phyloP scores from a whole-genome alignment of 176 grass and related monocot species.

The Musa schizocarpa region DNA sequence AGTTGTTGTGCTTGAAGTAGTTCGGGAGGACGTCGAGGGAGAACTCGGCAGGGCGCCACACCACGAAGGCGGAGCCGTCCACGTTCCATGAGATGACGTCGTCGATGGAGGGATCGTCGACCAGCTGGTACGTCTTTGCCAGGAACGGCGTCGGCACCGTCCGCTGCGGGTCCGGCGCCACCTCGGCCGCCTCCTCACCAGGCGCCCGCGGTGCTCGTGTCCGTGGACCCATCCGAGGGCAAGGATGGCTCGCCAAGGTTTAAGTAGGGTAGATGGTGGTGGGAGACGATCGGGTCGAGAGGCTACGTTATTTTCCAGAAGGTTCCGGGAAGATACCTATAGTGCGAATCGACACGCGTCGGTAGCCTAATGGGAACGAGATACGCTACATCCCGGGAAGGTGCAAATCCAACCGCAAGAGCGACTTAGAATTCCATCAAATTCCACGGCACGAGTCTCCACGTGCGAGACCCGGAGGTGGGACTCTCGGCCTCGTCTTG shows the following conservation, averaged over 20 bases:
- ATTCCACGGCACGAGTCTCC: no score
- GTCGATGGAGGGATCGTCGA: neutral
- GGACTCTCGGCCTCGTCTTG: no score
- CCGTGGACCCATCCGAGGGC: neutral
- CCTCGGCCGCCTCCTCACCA: neutral
- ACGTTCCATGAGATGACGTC: conserved; percentile 3
- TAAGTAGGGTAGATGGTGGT: no score
- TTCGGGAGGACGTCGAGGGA: neutral
- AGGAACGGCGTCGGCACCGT: neutral
- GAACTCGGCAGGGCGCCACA: conserved; percentile 1
- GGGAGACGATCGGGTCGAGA: no score
- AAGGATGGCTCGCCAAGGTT: no score
- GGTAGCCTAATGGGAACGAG: no score
- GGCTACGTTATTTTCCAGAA: neutral
- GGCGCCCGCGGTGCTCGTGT: neutral
- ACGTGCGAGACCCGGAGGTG: no score
- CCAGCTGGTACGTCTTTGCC: neutral
- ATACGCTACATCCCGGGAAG: no score
- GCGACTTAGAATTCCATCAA: no score
- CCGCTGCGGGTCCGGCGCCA: neutral
- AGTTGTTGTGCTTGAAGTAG: conserved; percentile 13
- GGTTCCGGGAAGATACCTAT: neutral
- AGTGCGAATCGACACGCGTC: neutral
- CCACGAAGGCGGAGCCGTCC: neutral
- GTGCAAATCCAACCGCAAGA: no score